phyloP scores from a whole-genome alignment of 2,329 filamentous ascomycete genomes.

The Helotiales sp. region DNA sequence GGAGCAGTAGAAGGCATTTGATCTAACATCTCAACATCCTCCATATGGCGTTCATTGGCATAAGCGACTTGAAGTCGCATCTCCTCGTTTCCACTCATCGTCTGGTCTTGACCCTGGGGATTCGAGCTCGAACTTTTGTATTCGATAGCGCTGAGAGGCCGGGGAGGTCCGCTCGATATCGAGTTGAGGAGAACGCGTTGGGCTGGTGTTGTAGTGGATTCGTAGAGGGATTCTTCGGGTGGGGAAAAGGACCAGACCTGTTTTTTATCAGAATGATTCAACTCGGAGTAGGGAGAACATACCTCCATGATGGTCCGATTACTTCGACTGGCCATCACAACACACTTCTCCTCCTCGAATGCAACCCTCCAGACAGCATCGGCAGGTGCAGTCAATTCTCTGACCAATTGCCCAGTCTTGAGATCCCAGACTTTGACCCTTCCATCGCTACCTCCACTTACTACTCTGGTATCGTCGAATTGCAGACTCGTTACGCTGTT shows the following conservation, averaged over 20 bases:
- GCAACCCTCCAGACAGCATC: conserved; percentile 98
- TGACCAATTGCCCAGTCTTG: conserved; percentile 85
- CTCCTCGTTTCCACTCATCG: conserved; percentile 34
- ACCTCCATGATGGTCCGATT: conserved; percentile 98
- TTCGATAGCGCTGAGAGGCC: conserved; percentile 42
- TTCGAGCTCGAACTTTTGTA: conserved; percentile 31
- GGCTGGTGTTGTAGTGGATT: conserved; percentile 41
- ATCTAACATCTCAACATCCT: conserved; percentile 18
- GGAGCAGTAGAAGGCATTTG: conserved; percentile 13
- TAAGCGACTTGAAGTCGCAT: neutral
- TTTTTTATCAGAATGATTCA: too few species aligned
- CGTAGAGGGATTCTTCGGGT: conserved; percentile 67
- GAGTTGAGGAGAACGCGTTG: conserved; percentile 30
- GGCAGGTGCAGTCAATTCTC: conserved; percentile 87
- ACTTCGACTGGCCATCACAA: conserved; percentile 86
- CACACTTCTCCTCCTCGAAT: conserved; percentile 97
- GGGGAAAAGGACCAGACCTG: conserved; percentile 96
- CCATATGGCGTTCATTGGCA: conserved; percentile 4
- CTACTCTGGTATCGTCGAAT: conserved; percentile 93
- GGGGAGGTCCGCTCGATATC: conserved; percentile 26
- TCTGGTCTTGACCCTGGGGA: conserved; percentile 33
- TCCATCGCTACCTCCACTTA: conserved; percentile 96
- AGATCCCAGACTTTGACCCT: conserved; percentile 98
- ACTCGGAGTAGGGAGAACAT: conserved; percentile 48
- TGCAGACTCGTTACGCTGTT: conserved; percentile 98